A percentile compares a stretch with the other conserved stretches of the same genome.
phyloP scores from a whole-genome alignment of 208 protist species.

The Baffinella frigidus region DNA sequence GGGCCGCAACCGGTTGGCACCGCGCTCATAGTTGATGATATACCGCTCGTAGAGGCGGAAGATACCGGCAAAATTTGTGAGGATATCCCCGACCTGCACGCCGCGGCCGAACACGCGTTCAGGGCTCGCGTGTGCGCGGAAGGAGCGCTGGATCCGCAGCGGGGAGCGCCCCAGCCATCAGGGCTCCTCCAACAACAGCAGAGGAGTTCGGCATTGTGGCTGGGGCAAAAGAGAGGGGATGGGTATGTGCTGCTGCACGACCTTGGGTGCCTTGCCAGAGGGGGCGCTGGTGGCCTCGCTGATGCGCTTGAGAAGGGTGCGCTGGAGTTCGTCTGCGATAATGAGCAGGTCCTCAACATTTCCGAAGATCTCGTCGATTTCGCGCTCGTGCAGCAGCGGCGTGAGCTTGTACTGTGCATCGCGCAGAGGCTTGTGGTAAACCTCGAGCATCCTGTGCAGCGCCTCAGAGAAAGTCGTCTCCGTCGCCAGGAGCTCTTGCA shows the following conservation, averaged over 20 bases:
- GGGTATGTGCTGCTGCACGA: no score
- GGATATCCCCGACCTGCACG: not conserved
- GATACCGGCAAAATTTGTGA: not conserved
- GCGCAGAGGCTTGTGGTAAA: not conserved
- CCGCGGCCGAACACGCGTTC: no score
- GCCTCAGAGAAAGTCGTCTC: not conserved
- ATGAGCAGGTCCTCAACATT: not conserved
- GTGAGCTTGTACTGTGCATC: constrained; percentile 1
- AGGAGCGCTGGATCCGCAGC: no score
- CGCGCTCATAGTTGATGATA: not conserved
- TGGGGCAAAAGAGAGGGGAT: no score
- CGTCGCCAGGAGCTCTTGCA: not conserved
- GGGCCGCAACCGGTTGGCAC: not conserved
- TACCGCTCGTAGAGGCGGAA: not conserved
- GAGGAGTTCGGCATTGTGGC: no score
- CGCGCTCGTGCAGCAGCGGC: not conserved
- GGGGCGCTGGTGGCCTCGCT: not conserved
- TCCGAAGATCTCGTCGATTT: not conserved
- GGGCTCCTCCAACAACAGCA: no score
- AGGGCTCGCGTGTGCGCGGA: no score
- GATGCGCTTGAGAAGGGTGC: not conserved
- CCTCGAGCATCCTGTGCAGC: not conserved
- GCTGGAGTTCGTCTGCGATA: not conserved
- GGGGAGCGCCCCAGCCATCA: no score
- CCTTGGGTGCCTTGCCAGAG: no score